phyloP scores from a whole-genome alignment of 805 yeast species.

The Candida krabiensis region DNA sequence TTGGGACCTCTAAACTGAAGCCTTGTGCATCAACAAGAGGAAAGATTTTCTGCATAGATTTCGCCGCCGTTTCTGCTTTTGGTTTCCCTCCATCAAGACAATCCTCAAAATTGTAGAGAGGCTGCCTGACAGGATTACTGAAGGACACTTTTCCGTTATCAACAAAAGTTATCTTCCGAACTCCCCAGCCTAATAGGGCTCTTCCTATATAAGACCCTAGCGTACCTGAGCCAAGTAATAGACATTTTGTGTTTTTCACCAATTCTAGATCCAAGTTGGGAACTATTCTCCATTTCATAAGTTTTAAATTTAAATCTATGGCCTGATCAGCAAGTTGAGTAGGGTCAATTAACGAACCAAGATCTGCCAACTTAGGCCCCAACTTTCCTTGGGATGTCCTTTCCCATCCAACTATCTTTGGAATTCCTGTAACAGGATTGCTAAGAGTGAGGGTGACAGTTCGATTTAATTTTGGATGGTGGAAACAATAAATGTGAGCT shows the following conservation, averaged over 20 bases:
- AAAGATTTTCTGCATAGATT: constrained; percentile 65
- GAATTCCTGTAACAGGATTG: constrained; percentile 17
- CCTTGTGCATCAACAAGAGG: constrained; percentile 77
- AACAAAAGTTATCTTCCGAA: constrained; percentile 77
- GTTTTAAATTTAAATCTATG: constrained; percentile 81
- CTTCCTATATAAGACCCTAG: constrained; percentile 90
- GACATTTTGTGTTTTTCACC: constrained; percentile 58
- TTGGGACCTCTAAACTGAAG: constrained; percentile 73
- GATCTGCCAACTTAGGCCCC: constrained; percentile 80
- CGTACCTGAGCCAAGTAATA: constrained; percentile 95
- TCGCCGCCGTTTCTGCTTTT: constrained; percentile 83
- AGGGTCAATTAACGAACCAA: constrained; percentile 82
- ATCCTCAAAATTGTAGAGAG: constrained; percentile 80
- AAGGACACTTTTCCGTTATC: constrained; percentile 88
- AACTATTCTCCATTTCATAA: constrained; percentile 96
- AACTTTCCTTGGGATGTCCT: constrained; percentile 69
- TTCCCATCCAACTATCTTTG: constrained; percentile 86
- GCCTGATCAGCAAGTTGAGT: constrained; percentile 83
- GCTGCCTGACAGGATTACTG: constrained; percentile 95
- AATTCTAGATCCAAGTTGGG: constrained; percentile 75
- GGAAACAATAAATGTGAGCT: constrained; percentile 40
- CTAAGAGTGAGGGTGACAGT: constrained; percentile 24
- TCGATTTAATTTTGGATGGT: constrained; percentile 28
- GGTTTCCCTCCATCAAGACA: constrained; percentile 68
- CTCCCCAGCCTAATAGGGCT: constrained; percentile 93